These are phyloP conservation scores for Aspergillus sp. DNA, from an alignment of 2,329 filamentous ascomycete species.

Conservation along the genomic window DNA sequence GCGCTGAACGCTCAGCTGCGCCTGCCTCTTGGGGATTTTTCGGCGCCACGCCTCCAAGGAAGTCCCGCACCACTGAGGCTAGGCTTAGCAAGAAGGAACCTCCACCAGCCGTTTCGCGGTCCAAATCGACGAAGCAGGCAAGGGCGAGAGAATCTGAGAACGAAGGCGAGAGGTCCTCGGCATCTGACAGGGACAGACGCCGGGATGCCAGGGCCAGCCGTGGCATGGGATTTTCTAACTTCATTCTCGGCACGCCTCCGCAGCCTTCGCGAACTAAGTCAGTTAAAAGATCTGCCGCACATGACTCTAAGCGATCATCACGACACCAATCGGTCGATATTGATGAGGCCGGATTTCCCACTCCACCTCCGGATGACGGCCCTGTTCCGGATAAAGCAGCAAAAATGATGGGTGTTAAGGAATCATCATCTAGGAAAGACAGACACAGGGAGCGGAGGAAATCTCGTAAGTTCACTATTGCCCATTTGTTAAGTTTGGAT, in stretches of 20 bases:
- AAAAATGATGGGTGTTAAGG: conserved; percentile 66
- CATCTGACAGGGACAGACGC: conserved; percentile 67
- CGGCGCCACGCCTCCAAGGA: conserved; percentile 57
- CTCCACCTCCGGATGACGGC: conserved; percentile 69
- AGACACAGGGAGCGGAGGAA: conserved; percentile 55
- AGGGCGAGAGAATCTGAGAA: conserved; percentile 61
- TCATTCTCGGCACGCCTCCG: conserved; percentile 67
- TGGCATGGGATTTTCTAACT: conserved; percentile 57
- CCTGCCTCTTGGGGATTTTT: conserved; percentile 74
- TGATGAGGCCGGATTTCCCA: conserved; percentile 61
- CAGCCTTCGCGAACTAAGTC: conserved; percentile 61
- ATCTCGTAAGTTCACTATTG: conserved; percentile 27
- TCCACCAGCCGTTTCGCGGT: conserved; percentile 49
- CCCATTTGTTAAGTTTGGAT: background rate
- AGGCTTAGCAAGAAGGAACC: conserved; percentile 40
- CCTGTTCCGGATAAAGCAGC: conserved; percentile 74
- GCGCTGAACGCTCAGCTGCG: conserved; percentile 68
- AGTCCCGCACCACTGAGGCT: conserved; percentile 52
- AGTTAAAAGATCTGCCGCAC: conserved; percentile 60
- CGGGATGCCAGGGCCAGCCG: conserved; percentile 56
- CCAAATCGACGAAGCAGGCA: conserved; percentile 59
- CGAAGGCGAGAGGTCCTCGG: conserved; percentile 64
- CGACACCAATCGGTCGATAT: conserved; percentile 69
- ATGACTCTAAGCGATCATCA: conserved; percentile 56
- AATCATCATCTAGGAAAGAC: conserved; percentile 44